These are phyloP conservation scores for Nemania diffusa DNA, from an alignment of 2,329 filamentous ascomycete genomes.

Conservation along the genomic window DNA sequence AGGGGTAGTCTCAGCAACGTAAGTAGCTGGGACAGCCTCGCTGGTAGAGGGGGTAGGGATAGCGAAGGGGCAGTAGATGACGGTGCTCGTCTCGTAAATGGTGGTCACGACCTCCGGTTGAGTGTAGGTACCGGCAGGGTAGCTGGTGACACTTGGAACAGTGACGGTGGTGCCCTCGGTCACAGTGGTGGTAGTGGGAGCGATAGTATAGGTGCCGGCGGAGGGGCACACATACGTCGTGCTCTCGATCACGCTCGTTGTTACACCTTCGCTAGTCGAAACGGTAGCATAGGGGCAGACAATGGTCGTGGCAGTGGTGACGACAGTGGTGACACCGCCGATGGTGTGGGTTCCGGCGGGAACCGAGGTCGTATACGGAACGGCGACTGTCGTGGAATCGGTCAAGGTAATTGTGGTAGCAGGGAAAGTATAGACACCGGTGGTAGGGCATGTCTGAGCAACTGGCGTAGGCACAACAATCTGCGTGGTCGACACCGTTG, in stretches of 20 bases:
- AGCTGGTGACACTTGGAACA: conserved; percentile 72
- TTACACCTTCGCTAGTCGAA: conserved; percentile 66
- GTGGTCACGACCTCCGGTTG: conserved; percentile 74
- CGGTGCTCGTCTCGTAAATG: conserved; percentile 73
- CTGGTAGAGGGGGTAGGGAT: conserved; percentile 43
- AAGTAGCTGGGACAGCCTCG: conserved; percentile 29
- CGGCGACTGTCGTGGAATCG: conserved; percentile 74
- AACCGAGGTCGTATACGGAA: conserved; percentile 68
- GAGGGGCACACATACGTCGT: conserved; percentile 79
- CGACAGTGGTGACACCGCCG: conserved; percentile 78
- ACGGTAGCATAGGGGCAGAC: conserved; percentile 76
- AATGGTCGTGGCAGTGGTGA: conserved; percentile 72
- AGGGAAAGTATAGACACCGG: conserved; percentile 80
- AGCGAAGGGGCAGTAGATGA: conserved; percentile 76
- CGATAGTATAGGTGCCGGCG: conserved; percentile 80
- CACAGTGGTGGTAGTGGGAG: conserved; percentile 71
- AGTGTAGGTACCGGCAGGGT: conserved; percentile 78
- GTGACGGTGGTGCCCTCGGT: conserved; percentile 64
- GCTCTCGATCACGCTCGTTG: conserved; percentile 73
- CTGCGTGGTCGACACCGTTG: conserved; percentile 53
- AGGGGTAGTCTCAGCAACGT: conserved; percentile 24
- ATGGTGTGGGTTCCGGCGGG: conserved; percentile 73
- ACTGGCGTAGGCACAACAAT: conserved; percentile 64
- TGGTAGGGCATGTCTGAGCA: conserved; percentile 67
- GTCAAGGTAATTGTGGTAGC: conserved; percentile 76